Evolutionary conservation across 345 rosid genomes (phyloP).

Genomic region (Balakata baccata): DNA sequence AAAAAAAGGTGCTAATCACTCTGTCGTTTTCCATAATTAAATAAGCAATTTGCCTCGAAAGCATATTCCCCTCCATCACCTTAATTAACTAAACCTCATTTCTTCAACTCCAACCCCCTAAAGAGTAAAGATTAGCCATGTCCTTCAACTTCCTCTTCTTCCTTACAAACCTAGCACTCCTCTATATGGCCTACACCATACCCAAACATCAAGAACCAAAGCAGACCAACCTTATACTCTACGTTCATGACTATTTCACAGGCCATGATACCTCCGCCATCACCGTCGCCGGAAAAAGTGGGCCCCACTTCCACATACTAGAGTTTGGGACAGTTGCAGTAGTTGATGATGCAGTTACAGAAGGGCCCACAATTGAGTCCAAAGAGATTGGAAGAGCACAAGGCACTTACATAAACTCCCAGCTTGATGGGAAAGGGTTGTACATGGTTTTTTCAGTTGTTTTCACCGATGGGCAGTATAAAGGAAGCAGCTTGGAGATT

Average conservation of each 20-base stretch:
- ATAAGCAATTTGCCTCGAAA: neutral
- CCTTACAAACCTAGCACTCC: conserved; percentile 19
- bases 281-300: conserved; percentile 31
- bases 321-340: conserved; percentile 38
- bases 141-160: conserved; percentile 32
- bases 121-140: conserved; percentile 13
- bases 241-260: conserved; percentile 39
- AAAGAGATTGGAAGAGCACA: conserved; percentile 44
- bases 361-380: conserved; percentile 41
- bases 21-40: conserved; percentile 18
- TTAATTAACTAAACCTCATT: neutral
- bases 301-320: conserved; percentile 30
- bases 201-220: conserved; percentile 23
- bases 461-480: conserved; percentile 35
- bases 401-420: conserved; percentile 43
- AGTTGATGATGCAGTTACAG: conserved; percentile 43
- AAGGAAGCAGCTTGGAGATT: conserved; percentile 42
- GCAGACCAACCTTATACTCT: conserved; percentile 36
- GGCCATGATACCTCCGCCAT: conserved; percentile 31
- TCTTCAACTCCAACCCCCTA: neutral
- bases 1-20: neutral
- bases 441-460: conserved; percentile 39
- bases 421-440: conserved; percentile 43
- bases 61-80: conserved; percentile 19
- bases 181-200: conserved; percentile 32